A percentile compares a stretch with the other conserved stretches of the same genome.
These are phyloP conservation scores for Kodamaea neixiangensis DNA, from an alignment of 805 yeast genomes.

Conservation along the genomic window DNA sequence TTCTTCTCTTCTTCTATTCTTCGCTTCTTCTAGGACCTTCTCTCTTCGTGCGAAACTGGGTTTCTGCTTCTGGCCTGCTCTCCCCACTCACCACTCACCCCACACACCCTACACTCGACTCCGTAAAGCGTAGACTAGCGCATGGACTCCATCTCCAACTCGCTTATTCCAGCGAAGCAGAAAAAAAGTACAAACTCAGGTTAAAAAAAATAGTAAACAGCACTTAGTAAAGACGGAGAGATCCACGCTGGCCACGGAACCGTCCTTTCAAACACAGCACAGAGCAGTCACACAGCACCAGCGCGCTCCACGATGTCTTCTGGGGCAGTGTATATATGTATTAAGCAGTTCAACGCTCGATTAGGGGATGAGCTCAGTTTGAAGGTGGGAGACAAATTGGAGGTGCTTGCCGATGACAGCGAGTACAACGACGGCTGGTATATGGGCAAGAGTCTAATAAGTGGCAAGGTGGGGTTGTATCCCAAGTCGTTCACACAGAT, in stretches of 20 bases:
- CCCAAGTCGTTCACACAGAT: conserved; percentile 86
- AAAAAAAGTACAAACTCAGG: background rate
- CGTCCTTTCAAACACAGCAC: too few species aligned
- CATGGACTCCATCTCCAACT: background rate
- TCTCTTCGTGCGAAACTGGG: too few species aligned
- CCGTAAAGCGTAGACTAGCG: too few species aligned
- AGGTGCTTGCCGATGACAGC: conserved; percentile 87
- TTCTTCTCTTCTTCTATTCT: background rate
- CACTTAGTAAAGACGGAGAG: background rate
- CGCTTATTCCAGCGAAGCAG: background rate
- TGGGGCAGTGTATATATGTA: conserved; percentile 52
- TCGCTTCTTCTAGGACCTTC: background rate
- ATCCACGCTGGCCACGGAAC: background rate
- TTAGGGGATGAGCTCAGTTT: conserved; percentile 87
- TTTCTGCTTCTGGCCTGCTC: too few species aligned
- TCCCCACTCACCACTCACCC: too few species aligned
- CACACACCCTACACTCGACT: too few species aligned
- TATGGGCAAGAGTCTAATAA: conserved; percentile 75
- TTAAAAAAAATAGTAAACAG: background rate
- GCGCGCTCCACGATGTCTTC: conserved; percentile 12
- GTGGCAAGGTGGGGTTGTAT: conserved; percentile 80
- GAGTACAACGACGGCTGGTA: conserved; percentile 98
- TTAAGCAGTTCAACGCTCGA: conserved; percentile 85
- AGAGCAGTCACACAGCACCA: too few species aligned
- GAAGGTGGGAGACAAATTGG: conserved; percentile 79